phyloP scores from a whole-genome alignment of 305 asterid genomes.

The Solanum hybrid region DNA sequence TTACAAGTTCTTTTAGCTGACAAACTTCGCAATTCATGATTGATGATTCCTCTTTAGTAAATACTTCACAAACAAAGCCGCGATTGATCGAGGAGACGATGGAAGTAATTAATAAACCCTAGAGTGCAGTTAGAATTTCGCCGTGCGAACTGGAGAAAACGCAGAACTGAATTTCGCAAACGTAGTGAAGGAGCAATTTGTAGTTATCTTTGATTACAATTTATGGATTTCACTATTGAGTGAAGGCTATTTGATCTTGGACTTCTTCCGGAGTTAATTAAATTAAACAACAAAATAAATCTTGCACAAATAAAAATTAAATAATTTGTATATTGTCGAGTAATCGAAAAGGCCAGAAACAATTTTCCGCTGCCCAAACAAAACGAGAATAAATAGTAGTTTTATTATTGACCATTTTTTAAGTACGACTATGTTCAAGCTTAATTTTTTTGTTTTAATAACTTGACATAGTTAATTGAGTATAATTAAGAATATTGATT shows the following conservation, averaged over 20 bases:
- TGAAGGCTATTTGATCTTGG: neutral
- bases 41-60: neutral
- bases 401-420: neutral
- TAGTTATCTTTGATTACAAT: neutral
- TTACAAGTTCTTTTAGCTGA: slow-evolving; percentile 89
- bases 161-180: neutral
- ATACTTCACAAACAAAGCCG: neutral
- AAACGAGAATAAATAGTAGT: neutral
- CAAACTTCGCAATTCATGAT: slow-evolving; percentile 81
- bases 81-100: neutral
- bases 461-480: neutral
- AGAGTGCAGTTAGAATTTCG: neutral
- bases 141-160: neutral
- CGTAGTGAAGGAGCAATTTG: neutral
- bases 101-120: neutral
- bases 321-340: neutral
- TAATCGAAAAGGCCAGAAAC: neutral
- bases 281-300: neutral
- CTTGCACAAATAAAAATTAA: neutral
- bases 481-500: neutral
- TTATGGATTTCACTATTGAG: neutral
- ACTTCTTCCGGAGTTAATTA: neutral
- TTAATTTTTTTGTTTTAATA: neutral
- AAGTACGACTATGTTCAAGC: neutral
- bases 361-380: neutral